These are phyloP conservation scores for Trametes polyzona DNA, from an alignment of 1,284 basidiomycete species.

Conservation along the genomic window DNA sequence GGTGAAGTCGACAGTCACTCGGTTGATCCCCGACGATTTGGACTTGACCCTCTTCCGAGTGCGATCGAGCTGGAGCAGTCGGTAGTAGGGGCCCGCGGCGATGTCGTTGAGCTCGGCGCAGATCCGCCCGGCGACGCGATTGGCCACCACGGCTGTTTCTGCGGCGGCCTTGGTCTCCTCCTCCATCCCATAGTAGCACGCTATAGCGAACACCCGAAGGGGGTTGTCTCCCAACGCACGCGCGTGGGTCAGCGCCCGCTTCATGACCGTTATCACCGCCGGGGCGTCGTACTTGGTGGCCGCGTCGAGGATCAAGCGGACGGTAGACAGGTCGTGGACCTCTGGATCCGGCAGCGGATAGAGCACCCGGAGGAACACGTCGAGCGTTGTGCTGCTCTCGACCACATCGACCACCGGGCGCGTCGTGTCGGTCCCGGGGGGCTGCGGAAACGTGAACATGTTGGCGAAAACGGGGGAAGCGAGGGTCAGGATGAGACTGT, in stretches of 20 bases:
- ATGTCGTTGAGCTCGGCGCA: conserved; percentile 11
- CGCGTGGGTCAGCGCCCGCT: not conserved
- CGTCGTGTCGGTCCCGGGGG: not conserved
- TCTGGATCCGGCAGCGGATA: conserved; percentile 7
- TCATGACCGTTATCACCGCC: not conserved
- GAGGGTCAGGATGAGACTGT: conserved; percentile 21
- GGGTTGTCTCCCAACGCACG: conserved; percentile 27
- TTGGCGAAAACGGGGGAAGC: conserved; percentile 25
- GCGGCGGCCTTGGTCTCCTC: conserved; percentile 12
- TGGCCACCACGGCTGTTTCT: not conserved
- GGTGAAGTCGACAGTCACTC: not conserved
- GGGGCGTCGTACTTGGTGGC: conserved; percentile 33
- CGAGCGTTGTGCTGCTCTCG: conserved; percentile 1
- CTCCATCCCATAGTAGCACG: conserved; percentile 33
- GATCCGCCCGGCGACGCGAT: conserved; percentile 11
- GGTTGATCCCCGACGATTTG: not conserved
- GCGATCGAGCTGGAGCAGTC: conserved; percentile 9
- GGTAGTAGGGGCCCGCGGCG: conserved; percentile 18
- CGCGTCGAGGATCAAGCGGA: conserved; percentile 33
- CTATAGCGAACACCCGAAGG: conserved; percentile 39
- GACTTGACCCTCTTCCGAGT: not conserved
- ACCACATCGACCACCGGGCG: not conserved
- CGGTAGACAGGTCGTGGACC: conserved; percentile 13
- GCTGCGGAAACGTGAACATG: conserved; percentile 19
- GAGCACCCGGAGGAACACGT: conserved; percentile 4